These are phyloP conservation scores for Penicillium decumbens DNA, from an alignment of 2,329 filamentous ascomycete genomes.

Conservation along the genomic window DNA sequence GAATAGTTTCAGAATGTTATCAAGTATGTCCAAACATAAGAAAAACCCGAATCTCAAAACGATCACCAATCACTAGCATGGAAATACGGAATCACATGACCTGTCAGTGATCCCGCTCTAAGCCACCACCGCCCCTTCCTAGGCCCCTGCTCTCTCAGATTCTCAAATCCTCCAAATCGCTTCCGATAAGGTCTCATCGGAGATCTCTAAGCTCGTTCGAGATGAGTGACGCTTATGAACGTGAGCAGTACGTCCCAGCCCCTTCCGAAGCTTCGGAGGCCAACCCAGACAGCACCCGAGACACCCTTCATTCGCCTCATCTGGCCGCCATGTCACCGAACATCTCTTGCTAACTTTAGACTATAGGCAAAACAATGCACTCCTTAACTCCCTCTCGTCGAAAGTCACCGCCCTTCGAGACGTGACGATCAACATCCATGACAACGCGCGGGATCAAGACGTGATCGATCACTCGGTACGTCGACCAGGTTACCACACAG, in stretches of 20 bases:
- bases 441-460: slow-evolving; percentile 82
- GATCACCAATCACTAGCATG: not conserved
- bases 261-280: not conserved
- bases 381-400: slow-evolving; percentile 80
- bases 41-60: not conserved
- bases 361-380: slow-evolving; percentile 80
- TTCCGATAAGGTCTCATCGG: not conserved
- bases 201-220: slow-evolving; percentile 12
- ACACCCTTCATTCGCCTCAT: not conserved
- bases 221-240: slow-evolving; percentile 75
- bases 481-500: slow-evolving; percentile 13
- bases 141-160: not conserved
- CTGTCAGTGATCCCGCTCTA: slow-evolving; percentile 3
- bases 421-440: slow-evolving; percentile 96
- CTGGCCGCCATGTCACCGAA: not conserved
- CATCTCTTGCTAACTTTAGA: not conserved
- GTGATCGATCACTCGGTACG: slow-evolving; percentile 82
- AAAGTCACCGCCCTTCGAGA: slow-evolving; percentile 90
- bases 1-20: not conserved
- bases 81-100: slow-evolving; percentile 8
- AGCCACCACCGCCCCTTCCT: slow-evolving; percentile 8
- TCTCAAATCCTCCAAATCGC: not conserved
- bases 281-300: not conserved
- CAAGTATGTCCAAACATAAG: not conserved
- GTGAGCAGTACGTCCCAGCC: slow-evolving; percentile 54